Conservation (phyloP, 306 rosid species). For the Casuarina equisetifolia region DNA sequence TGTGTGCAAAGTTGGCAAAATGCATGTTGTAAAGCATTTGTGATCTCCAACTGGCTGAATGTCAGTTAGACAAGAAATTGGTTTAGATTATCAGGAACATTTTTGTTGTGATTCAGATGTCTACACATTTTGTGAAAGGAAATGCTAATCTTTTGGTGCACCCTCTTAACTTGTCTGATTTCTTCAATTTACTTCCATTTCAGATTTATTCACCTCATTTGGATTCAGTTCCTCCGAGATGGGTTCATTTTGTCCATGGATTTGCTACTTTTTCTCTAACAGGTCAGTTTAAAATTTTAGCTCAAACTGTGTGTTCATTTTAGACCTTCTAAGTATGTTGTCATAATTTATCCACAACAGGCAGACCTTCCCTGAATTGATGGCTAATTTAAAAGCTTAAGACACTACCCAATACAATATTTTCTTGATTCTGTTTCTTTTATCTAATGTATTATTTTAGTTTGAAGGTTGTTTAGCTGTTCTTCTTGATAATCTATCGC, state of each 20-base stretch:
- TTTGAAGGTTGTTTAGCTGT: neutral
- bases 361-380: neutral
- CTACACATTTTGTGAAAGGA: neutral
- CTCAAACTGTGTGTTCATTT: constrained; percentile 6
- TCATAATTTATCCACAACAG: neutral
- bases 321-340: neutral
- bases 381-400: too few species aligned
- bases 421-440: neutral
- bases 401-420: neutral
- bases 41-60: neutral
- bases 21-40: neutral
- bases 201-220: constrained; percentile 84
- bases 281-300: constrained; percentile 51
- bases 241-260: constrained; percentile 93
- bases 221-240: constrained; percentile 94
- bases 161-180: neutral
- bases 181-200: constrained; percentile 18
- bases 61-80: neutral
- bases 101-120: neutral
- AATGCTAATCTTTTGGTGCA: neutral
- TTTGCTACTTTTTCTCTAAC: constrained; percentile 89
- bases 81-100: neutral
- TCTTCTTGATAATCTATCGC: neutral
- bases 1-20: neutral
- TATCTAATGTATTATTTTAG: neutral